These are phyloP conservation scores for Yamadazyma sp. DNA, from an alignment of 1,139 yeast species.

Conservation along the genomic window DNA sequence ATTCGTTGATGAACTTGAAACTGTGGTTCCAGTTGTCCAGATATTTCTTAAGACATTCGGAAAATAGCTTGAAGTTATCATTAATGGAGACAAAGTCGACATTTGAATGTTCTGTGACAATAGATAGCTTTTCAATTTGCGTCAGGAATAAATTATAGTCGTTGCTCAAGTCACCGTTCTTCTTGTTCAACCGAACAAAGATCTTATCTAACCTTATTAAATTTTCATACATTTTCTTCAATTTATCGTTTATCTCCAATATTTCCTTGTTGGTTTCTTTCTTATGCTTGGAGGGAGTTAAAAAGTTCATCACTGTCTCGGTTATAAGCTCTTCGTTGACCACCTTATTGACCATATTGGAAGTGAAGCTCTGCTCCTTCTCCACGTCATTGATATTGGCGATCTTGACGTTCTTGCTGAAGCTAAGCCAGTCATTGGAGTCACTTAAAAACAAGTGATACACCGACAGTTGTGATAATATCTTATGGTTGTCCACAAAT, in stretches of 20 bases:
- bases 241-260: conserved; percentile 76
- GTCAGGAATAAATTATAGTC: conserved; percentile 73
- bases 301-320: conserved; percentile 89
- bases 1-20: conserved; percentile 70
- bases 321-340: conserved; percentile 66
- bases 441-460: conserved; percentile 74
- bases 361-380: conserved; percentile 19
- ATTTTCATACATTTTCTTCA: conserved; percentile 83
- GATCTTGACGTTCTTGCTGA: conserved; percentile 60
- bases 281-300: conserved; percentile 69
- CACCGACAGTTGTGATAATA: conserved; percentile 66
- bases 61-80: conserved; percentile 39
- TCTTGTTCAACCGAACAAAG: conserved; percentile 68
- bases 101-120: conserved; percentile 27
- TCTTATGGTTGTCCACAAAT: conserved; percentile 73
- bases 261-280: conserved; percentile 76
- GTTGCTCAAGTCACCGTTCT: conserved; percentile 67
- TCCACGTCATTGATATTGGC: conserved; percentile 28
- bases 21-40: conserved; percentile 40
- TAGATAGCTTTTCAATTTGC: conserved; percentile 69
- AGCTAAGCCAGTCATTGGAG: conserved; percentile 81
- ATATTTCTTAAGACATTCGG: conserved; percentile 51
- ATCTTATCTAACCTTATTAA: conserved; percentile 75
- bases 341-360: conserved; percentile 39
- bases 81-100: conserved; percentile 16